Evolutionary conservation across 352 stramenopile species (phyloP).

Genomic region (Globisporangium yorkense): DNA sequence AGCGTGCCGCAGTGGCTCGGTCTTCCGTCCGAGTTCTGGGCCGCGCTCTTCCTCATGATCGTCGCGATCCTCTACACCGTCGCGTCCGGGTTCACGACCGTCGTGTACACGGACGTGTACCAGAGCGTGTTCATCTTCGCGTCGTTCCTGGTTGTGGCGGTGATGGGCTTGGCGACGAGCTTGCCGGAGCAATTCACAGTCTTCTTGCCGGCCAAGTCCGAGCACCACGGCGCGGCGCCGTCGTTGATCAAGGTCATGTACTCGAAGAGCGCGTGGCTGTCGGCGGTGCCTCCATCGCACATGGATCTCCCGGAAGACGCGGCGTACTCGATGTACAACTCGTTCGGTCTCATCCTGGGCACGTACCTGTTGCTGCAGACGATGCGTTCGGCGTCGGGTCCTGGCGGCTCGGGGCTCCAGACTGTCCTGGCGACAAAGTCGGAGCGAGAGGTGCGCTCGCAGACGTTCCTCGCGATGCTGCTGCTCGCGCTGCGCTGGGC

Average conservation of each 20-base stretch:
- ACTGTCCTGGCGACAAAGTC: conserved; percentile 75
- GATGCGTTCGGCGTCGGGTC: conserved; percentile 65
- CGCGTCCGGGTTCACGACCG: conserved; percentile 60
- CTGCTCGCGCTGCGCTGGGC: conserved; percentile 67
- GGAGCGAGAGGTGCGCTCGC: conserved; percentile 67
- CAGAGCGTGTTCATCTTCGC: conserved; percentile 80
- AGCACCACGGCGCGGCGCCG: conserved; percentile 16
- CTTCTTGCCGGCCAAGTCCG: conserved; percentile 41
- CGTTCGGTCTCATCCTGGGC: conserved; percentile 41
- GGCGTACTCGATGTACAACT: conserved; percentile 77
- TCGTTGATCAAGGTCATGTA: conserved; percentile 46
- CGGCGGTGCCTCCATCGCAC: conserved; percentile 24
- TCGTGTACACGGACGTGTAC: conserved; percentile 82
- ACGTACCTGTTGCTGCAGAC: conserved; percentile 61
- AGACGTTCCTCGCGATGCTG: conserved; percentile 74
- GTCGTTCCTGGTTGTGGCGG: conserved; percentile 58
- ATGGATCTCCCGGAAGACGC: conserved; percentile 35
- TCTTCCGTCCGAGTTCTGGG: conserved; percentile 68
- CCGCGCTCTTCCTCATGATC: conserved; percentile 53
- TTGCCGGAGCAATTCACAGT: conserved; percentile 51
- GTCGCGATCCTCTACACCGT: conserved; percentile 70
- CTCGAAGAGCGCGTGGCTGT: conserved; percentile 44
- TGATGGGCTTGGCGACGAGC: conserved; percentile 49
- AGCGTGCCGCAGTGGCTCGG: conserved; percentile 44
- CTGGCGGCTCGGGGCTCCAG: conserved; percentile 59